These are phyloP conservation scores for Sclerotiophoma versabilis DNA, from an alignment of 2,329 filamentous ascomycete species.

Conservation along the genomic window DNA sequence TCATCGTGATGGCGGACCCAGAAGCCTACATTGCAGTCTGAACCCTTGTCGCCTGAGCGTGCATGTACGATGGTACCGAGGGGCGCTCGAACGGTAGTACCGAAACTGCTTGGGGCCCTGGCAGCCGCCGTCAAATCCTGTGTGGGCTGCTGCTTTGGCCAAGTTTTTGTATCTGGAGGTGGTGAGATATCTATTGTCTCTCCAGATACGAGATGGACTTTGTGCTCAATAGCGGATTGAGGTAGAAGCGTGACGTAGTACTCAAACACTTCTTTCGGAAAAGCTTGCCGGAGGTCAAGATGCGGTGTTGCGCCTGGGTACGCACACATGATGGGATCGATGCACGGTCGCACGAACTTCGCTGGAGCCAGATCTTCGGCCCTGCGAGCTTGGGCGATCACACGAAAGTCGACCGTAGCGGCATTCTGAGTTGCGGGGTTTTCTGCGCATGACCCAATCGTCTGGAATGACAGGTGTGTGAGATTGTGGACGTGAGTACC, in stretches of 20 bases:
- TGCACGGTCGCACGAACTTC: conserved; percentile 51
- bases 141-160: conserved; percentile 46
- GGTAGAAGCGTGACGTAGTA: conserved; percentile 51
- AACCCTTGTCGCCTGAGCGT: conserved; percentile 51
- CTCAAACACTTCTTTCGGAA: conserved; percentile 51
- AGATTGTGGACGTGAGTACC: conserved; percentile 48
- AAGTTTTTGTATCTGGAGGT: conserved; percentile 40
- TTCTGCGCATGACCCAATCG: conserved; percentile 49
- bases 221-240: conserved; percentile 33
- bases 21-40: conserved; percentile 48
- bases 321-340: conserved; percentile 54
- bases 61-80: conserved; percentile 56
- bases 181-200: conserved; percentile 42
- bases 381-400: conserved; percentile 56
- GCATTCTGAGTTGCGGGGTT: conserved; percentile 56
- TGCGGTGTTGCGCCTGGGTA: conserved; percentile 55
- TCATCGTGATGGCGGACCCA: conserved; percentile 45
- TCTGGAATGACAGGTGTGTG: conserved; percentile 44
- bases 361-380: conserved; percentile 42
- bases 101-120: conserved; percentile 26
- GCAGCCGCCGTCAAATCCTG: conserved; percentile 19
- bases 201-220: conserved; percentile 39
- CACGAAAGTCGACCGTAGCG: conserved; percentile 58
- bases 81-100: conserved; percentile 41
- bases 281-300: conserved; percentile 49